Evolutionary conservation across 768 basidiomycete species (phyloP).

Genomic region (Asterophora lycoperdoides): DNA sequence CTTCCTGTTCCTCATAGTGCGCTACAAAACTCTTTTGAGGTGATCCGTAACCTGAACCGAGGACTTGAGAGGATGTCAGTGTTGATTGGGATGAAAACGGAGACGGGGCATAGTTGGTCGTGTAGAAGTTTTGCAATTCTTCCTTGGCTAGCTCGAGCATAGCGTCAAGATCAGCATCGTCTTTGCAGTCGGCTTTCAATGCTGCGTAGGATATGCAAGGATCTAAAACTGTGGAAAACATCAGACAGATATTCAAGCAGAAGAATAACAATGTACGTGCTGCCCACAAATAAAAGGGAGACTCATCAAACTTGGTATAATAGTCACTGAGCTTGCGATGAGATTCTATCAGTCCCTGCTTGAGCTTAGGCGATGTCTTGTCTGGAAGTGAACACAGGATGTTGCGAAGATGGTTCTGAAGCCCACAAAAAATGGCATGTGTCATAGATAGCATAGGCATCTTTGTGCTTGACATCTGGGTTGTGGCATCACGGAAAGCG

Average conservation of each 20-base stretch:
- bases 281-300: constrained; percentile 31
- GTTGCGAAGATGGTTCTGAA: constrained; percentile 24
- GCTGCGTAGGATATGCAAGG: constrained; percentile 24
- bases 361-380: constrained; percentile 6
- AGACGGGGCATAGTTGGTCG: constrained; percentile 9
- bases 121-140: constrained; percentile 6
- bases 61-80: background rate
- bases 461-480: constrained; percentile 30
- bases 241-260: background rate
- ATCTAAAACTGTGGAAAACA: constrained; percentile 25
- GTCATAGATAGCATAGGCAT: constrained; percentile 27
- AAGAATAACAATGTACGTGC: constrained; percentile 16
- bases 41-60: background rate
- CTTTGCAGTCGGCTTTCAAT: constrained; percentile 21
- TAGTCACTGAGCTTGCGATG: constrained; percentile 31
- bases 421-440: constrained; percentile 29
- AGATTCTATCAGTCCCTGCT: constrained; percentile 21
- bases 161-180: constrained; percentile 12
- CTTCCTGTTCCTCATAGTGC: background rate
- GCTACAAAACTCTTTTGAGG: background rate
- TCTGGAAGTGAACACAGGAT: too few relatives aligned
- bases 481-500: constrained; percentile 18
- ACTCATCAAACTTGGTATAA: constrained; percentile 25
- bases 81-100: too few relatives aligned
- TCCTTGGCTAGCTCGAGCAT: constrained; percentile 10